These are phyloP conservation scores for Phyllostachys edulis DNA, from an alignment of 176 grass and related monocot species.

Conservation along the genomic window DNA sequence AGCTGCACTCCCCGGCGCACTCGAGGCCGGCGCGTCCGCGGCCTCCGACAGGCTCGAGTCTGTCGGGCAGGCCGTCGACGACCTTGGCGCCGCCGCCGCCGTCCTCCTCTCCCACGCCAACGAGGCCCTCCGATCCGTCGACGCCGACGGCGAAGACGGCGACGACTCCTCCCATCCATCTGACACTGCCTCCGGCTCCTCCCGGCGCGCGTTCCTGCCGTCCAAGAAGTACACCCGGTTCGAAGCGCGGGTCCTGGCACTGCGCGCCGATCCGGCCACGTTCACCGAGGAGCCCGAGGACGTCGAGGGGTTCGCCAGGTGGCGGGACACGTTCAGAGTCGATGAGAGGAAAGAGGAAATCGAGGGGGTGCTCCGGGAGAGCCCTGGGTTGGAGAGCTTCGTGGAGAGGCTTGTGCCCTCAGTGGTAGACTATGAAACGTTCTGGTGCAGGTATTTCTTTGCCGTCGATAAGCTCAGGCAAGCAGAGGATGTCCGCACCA, in stretches of 20 bases:
- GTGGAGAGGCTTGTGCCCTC: constrained; percentile 83
- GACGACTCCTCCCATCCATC: constrained; percentile 28
- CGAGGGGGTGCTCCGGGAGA: constrained; percentile 66
- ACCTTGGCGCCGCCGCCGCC: constrained; percentile 52
- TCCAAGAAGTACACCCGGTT: constrained; percentile 80
- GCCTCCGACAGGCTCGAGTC: constrained; percentile 76
- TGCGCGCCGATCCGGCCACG: constrained; percentile 62
- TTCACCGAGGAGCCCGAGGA: constrained; percentile 73
- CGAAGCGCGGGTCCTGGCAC: constrained; percentile 70
- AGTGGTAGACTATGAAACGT: constrained; percentile 73
- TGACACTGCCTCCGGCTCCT: constrained; percentile 18
- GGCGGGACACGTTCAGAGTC: constrained; percentile 55
- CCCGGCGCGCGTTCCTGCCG: constrained; percentile 44
- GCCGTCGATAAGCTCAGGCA: constrained; percentile 76
- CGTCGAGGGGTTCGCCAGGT: constrained; percentile 51
- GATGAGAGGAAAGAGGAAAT: constrained; percentile 59
- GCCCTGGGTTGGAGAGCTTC: constrained; percentile 73
- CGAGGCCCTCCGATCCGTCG: constrained; percentile 61
- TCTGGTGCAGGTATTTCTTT: constrained; percentile 91
- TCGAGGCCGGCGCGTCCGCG: constrained; percentile 61
- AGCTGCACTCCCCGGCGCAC: constrained; percentile 40
- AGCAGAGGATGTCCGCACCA: constrained; percentile 81
- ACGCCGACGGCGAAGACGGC: constrained; percentile 25
- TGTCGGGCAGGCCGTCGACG: constrained; percentile 75
- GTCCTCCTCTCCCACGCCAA: constrained; percentile 76